These are phyloP conservation scores for Avicennia marina DNA, from an alignment of 257 asterid genomes.

Conservation along the genomic window DNA sequence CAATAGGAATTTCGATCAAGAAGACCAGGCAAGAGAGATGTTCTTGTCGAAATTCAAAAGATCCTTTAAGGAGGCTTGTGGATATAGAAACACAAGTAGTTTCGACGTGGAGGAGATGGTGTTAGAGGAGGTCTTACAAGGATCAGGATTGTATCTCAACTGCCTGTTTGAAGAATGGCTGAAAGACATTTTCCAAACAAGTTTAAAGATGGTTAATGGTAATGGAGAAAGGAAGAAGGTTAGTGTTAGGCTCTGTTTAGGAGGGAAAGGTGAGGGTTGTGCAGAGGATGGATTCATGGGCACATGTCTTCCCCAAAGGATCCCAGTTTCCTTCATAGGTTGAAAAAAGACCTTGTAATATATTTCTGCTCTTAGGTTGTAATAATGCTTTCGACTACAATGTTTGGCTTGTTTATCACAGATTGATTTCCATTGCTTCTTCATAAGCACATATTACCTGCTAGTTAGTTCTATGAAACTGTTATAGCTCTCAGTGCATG, in stretches of 20 bases:
- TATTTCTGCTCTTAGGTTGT: conserved; percentile 25
- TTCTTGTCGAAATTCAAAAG: conserved; percentile 34
- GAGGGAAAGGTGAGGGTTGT: conserved; percentile 27
- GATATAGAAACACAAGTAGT: conserved; percentile 14
- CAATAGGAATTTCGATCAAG: conserved; percentile 25
- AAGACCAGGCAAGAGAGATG: conserved; percentile 31
- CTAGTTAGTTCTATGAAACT: too few species aligned
- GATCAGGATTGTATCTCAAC: conserved; percentile 47
- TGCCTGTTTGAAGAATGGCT: conserved; percentile 58
- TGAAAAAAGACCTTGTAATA: conserved; percentile 30
- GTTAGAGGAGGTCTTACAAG: conserved; percentile 33
- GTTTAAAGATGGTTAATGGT: conserved; percentile 28
- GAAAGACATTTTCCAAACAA: conserved; percentile 39
- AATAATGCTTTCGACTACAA: conserved; percentile 33
- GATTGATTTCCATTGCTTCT: not conserved
- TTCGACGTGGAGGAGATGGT: conserved; percentile 40
- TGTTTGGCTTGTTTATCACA: conserved; percentile 25
- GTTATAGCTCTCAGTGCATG: too few species aligned
- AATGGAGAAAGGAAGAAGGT: conserved; percentile 18
- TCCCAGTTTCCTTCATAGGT: conserved; percentile 38
- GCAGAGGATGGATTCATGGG: conserved; percentile 45
- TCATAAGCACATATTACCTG: not conserved
- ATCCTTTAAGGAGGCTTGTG: conserved; percentile 26
- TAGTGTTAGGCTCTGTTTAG: conserved; percentile 46
- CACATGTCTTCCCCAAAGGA: conserved; percentile 58